Base-by-base conservation (phyloP, 768 basidiomycete species). In the Suillus discolor region DNA sequence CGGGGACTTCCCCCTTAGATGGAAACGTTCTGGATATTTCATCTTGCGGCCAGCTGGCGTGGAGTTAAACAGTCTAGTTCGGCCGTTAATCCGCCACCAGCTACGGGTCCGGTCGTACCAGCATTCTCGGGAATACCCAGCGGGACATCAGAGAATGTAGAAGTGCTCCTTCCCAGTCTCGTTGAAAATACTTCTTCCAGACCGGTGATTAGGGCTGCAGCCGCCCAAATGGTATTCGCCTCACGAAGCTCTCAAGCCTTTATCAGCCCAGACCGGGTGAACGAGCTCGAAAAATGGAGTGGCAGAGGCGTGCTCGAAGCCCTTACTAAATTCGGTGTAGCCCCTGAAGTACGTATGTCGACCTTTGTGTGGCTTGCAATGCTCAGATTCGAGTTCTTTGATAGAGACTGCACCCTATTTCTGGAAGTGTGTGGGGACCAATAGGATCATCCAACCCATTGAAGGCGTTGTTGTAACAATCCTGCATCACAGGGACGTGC, bases 171-270 rank as follows among this genome's bases (percentile, higher is more conserved):
- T 28, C 47, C 67, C 1, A 31, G 18, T 12, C 61, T 57, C 2
- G 54, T 45, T 54, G 42, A 63, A 57, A 59, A 62, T 51, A n/a
- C 63, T 69, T 36, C 28, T 4, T 38, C 28, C 28, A 71, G 65
- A 23, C 71, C 80, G 20, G 69, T 71, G 64, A 93, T 94, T 71
- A 84, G 85, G 70, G 93, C 89, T n/a, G 90, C 92, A 18, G 89
- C 90, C 18, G 86, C 85, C 25, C 92, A 94, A 66, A 91, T 93
- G 85, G 85, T 93, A 6, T 94, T 92, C 71, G 92, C 92, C n/a
- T 84, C 88, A 51, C 85, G 92, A 57, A 82, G 80, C 49, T 89
- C 90, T 34, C 83, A 81, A 68, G 90, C 85, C 67, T 93, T 94
- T 71, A 93, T 94, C 71, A 87, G 86, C 4, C 92, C 93, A 6